Evolutionary conservation across 768 basidiomycete genomes (phyloP).

Genomic region (Tylopilus balloui): DNA sequence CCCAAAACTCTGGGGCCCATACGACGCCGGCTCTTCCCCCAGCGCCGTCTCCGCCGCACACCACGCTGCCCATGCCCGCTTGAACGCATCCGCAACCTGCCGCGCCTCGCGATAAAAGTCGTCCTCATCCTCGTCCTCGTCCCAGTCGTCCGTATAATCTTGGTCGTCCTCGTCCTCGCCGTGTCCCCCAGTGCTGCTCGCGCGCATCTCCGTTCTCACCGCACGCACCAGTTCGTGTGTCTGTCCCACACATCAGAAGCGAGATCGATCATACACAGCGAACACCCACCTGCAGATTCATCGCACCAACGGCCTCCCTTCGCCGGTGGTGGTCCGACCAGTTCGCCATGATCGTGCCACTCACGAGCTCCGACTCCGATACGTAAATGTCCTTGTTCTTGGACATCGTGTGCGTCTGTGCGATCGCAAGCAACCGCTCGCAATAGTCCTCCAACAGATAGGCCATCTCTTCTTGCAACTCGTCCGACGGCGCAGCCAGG

Average conservation of each 20-base stretch:
- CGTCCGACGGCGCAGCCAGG: slow-evolving; percentile 19
- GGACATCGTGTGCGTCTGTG: slow-evolving; percentile 33
- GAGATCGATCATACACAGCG: neutral
- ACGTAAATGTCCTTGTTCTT: slow-evolving; percentile 34
- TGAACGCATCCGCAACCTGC: slow-evolving; percentile 29
- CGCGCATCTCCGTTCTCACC: slow-evolving; percentile 33
- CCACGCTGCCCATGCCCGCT: slow-evolving; percentile 45
- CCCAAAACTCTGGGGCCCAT: slow-evolving; percentile 44
- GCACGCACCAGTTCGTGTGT: slow-evolving; percentile 37
- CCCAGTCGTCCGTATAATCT: slow-evolving; percentile 22
- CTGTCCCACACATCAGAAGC: slow-evolving; percentile 22
- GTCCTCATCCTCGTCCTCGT: slow-evolving; percentile 25
- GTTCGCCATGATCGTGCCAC: slow-evolving; percentile 43
- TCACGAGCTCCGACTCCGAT: slow-evolving; percentile 41
- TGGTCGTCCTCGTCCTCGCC: slow-evolving; percentile 29
- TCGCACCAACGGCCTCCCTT: slow-evolving; percentile 37
- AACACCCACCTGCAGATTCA: slow-evolving; percentile 41
- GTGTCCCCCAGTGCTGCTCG: slow-evolving; percentile 4
- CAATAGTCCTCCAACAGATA: slow-evolving; percentile 35
- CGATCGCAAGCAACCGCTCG: slow-evolving; percentile 33
- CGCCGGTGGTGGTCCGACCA: slow-evolving; percentile 41
- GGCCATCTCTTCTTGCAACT: slow-evolving; percentile 37
- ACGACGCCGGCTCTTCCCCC: slow-evolving; percentile 22
- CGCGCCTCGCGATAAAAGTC: slow-evolving; percentile 28
- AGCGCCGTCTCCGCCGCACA: slow-evolving; percentile 32